Base-by-base conservation (phyloP, 2,329 filamentous ascomycete genomes). In the Xylaria sp. region DNA sequence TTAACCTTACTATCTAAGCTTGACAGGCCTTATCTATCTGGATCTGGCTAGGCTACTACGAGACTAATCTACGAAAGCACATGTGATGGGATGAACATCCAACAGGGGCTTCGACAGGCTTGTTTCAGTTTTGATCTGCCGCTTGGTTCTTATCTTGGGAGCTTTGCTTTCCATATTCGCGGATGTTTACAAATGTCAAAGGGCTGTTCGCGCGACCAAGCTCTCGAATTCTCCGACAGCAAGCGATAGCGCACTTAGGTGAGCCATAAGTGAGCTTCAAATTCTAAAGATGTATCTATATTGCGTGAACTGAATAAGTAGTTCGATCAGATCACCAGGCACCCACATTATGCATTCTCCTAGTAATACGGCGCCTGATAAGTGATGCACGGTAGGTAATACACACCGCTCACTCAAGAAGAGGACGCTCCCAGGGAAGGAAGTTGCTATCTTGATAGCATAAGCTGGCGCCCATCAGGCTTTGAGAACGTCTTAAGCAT, bases 31-130 rank as follows among this genome's bases (percentile, higher is more conserved):
- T 63, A 50, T 34, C 60, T 51, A 34, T 44, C 32, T 34, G 18
- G 32, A 62, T 56, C 50, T 41, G 20, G 34, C 25, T 52, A 44
- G 57, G 28, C 41, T 41, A 13, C 20, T 51, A 4, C 52, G 20
- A 34, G 8, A 9, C 23, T 12, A 37, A 32, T 55, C 52, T 18
- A 37, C 28, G 18, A 23, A 46, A 59, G 56, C 20, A 10, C 12
- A 25, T 20, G 8, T 32, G 56, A 65, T 57, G 52, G 57, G 62
- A 69, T 34, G 62, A 69, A 69, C 67, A n/a, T 48, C 25, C n/a
- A 55, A 23, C 56, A 34, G 50, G 57, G 51, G 25, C 32, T 46
- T 66, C 28, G 57, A 62, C 44, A n/a, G 3, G n/a, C 62, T 48
- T 7, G 66, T 62, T 69, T 62, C 57, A 66, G 52, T 39, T 54